phyloP scores from a whole-genome alignment of 345 rosid species.

The Pugionium dolabratum region DNA sequence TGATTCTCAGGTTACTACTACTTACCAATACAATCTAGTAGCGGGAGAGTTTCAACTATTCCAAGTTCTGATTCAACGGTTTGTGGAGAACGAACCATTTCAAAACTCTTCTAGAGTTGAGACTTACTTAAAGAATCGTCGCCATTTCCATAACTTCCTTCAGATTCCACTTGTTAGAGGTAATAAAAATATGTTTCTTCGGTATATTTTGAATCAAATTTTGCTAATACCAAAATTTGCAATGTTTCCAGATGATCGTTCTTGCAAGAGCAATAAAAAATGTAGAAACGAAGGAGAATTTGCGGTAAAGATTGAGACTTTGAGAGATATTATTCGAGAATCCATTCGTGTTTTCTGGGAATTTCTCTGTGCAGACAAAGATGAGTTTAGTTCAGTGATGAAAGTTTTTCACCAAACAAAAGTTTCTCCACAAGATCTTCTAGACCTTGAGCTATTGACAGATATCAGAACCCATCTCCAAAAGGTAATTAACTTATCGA shows the following conservation, averaged over 20 bases:
- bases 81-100: constrained; percentile 82
- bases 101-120: constrained; percentile 57
- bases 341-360: constrained; percentile 61
- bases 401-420: constrained; percentile 45
- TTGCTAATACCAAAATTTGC: constrained; percentile 12
- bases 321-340: constrained; percentile 50
- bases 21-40: constrained; percentile 59
- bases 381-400: constrained; percentile 35
- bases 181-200: constrained; percentile 30
- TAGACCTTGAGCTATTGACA: constrained; percentile 50
- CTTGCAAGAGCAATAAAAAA: constrained; percentile 46
- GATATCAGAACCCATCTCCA: constrained; percentile 54
- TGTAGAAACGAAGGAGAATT: constrained; percentile 47
- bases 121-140: constrained; percentile 62
- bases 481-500: constrained; percentile 55
- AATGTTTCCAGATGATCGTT: constrained; percentile 52
- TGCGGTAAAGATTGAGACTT: constrained; percentile 43
- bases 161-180: constrained; percentile 80
- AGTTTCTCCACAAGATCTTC: constrained; percentile 49
- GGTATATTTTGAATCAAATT: neutral
- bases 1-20: constrained; percentile 43
- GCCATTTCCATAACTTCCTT: constrained; percentile 55
- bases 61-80: constrained; percentile 76
- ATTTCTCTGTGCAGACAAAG: constrained; percentile 59
- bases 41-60: constrained; percentile 79